Evolutionary conservation across 257 asterid species (phyloP).

Genomic region (Oldenlandia corymbosa): DNA sequence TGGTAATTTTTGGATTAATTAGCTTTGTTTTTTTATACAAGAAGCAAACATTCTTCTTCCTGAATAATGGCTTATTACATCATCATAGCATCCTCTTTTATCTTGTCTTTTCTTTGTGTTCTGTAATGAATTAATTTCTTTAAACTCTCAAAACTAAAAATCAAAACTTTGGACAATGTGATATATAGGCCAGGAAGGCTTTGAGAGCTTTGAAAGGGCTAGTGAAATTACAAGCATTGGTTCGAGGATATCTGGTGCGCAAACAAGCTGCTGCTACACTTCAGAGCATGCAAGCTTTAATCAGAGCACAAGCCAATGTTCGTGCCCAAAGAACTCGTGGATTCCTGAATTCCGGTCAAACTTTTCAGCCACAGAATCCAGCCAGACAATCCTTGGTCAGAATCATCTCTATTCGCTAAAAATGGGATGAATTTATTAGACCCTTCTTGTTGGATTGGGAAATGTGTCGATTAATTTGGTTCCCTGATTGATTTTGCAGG

Average conservation of each 20-base stretch:
- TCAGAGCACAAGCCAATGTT: constrained; percentile 69
- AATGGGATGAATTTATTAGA: too few relatives aligned
- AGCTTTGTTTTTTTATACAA: neutral
- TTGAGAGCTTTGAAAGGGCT: constrained; percentile 73
- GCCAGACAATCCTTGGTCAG: constrained; percentile 43
- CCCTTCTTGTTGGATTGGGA: neutral
- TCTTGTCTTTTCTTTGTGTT: neutral
- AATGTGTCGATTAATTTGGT: neutral
- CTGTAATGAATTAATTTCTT: neutral
- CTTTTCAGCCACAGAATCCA: constrained; percentile 24
- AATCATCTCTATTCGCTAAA: neutral
- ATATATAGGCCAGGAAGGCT: constrained; percentile 80
- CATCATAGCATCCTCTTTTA: neutral
- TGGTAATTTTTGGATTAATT: constrained; percentile 38
- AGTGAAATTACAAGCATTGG: constrained; percentile 74
- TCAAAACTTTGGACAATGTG: neutral
- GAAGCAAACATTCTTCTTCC: neutral
- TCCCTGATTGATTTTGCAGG: constrained; percentile 25
- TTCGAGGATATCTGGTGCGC: constrained; percentile 70
- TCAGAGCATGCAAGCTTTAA: constrained; percentile 74
- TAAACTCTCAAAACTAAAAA: neutral
- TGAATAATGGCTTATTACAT: too few relatives aligned
- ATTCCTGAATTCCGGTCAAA: constrained; percentile 9
- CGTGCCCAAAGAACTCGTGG: constrained; percentile 58
- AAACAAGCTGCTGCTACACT: constrained; percentile 72